Evolutionary conservation across 495 filamentous ascomycete species (phyloP).

Genomic region (Xylaria bambusicola): DNA sequence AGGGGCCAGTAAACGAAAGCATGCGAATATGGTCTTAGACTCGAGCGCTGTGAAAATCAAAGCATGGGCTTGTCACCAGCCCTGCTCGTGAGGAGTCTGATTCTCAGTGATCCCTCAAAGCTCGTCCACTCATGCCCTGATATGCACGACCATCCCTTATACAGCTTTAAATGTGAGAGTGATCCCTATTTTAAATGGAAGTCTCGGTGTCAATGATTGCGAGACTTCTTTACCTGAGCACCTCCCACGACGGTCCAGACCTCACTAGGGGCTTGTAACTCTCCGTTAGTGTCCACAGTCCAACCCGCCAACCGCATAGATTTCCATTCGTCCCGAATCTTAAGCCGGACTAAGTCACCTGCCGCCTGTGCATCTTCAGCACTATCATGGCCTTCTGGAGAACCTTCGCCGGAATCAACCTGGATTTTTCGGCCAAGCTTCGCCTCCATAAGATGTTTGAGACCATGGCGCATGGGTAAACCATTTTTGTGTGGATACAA

Average conservation of each 20-base stretch:
- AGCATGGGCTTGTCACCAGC: too few species aligned
- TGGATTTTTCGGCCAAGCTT: constrained; percentile 77
- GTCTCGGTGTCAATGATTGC: background rate
- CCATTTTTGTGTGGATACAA: constrained; percentile 77
- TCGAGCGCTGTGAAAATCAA: too few species aligned
- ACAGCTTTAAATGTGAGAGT: too few species aligned
- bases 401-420: constrained; percentile 56
- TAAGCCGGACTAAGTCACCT: constrained; percentile 76
- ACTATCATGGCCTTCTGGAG: constrained; percentile 73
- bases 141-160: too few species aligned
- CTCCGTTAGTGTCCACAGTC: constrained; percentile 50
- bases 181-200: too few species aligned
- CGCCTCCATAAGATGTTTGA: constrained; percentile 66
- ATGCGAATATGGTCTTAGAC: too few species aligned
- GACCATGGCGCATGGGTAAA: constrained; percentile 72
- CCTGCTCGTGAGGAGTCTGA: too few species aligned
- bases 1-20: too few species aligned
- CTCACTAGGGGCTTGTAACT: constrained; percentile 49
- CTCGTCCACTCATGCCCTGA: too few species aligned
- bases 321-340: constrained; percentile 66
- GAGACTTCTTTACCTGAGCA: constrained; percentile 20
- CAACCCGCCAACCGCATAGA: constrained; percentile 65
- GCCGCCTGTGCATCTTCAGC: constrained; percentile 86
- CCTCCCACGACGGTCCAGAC: constrained; percentile 18
- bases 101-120: too few species aligned